Evolutionary conservation across 768 basidiomycete genomes (phyloP).

Genomic region (Artomyces pyxidatus): DNA sequence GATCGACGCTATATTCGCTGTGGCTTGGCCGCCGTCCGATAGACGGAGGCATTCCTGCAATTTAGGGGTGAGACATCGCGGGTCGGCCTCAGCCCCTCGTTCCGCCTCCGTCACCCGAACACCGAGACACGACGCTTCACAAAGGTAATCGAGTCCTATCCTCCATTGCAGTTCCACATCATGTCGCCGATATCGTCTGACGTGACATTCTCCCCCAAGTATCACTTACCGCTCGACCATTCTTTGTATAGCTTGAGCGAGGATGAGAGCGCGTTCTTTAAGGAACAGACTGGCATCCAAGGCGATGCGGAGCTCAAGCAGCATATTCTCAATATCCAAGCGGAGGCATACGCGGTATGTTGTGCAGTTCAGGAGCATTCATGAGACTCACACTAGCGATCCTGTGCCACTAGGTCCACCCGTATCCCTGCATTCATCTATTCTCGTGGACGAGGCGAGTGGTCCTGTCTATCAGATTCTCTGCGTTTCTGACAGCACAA

Average conservation of each 20-base stretch:
- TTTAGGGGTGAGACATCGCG: no score
- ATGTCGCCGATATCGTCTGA: no score
- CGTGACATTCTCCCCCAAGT: no score
- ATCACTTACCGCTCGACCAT: neutral
- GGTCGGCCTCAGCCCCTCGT: no score
- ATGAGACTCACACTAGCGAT: no score
- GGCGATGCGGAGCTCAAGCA: conserved; percentile 23
- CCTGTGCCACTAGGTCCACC: conserved; percentile 19
- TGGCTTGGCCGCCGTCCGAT: no score
- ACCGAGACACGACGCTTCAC: no score
- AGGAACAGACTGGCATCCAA: conserved; percentile 22
- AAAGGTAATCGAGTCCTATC: no score
- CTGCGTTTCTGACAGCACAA: neutral
- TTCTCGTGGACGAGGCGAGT: conserved; percentile 19
- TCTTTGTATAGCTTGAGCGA: conserved; percentile 5
- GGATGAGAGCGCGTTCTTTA: conserved; percentile 16
- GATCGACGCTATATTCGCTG: no score
- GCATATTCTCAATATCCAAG: conserved; percentile 23
- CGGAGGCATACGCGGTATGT: conserved; percentile 23
- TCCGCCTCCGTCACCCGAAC: no score
- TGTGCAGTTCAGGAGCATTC: neutral
- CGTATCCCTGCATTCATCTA: conserved; percentile 25
- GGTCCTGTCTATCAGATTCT: neutral
- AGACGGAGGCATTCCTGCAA: no score
- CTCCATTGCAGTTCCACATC: no score